Evolutionary conservation across 345 rosid species (phyloP), one percentile per base, ranked within the genome.

Genomic region (Salix suchowensis): DNA sequence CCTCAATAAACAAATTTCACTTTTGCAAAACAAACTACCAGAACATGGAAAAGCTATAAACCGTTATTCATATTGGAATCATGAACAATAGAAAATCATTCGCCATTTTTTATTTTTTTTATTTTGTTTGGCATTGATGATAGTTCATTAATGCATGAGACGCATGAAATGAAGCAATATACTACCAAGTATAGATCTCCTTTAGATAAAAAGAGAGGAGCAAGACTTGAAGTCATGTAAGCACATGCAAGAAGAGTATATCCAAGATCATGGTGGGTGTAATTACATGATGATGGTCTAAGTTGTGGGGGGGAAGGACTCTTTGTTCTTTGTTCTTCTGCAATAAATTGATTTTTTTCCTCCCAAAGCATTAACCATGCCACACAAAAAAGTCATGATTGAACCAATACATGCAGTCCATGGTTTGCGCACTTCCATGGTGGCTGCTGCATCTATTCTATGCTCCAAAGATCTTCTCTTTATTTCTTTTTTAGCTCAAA

Each of bases 1-100:
- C 71, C 74, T 75, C 40, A 50, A 73, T 48, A 65, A 52, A 70
- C 32, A 68, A 76, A 68, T 15, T 3, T 50, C 44, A 65, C 30
- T 4, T 30, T 14, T 66, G 16, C 44, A 26, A n/a, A 58, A 46
- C 18, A 14, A 46, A 46, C 50, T 14, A 46, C 18, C 50, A 44
- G 50, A 44, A 44, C 50, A 44, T 44, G 50, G n/a, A n/a, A n/a
- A n/a, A n/a, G n/a, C n/a, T n/a, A n/a, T n/a, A n/a, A n/a, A n/a
- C n/a, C n/a, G n/a, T n/a, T n/a, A n/a, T n/a, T n/a, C n/a, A n/a
- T n/a, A n/a, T n/a, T n/a, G n/a, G 44, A 10, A 40, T 40, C 44
- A 40, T 40, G 44, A 40, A 40, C 9, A 40, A 40, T 40, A 10
- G 44, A 40, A 40, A 40, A 40, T 40, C 12, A 14, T 46, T 46